Base-by-base conservation (phyloP, 2,329 filamentous ascomycete species). In the Fusarium secorum region DNA sequence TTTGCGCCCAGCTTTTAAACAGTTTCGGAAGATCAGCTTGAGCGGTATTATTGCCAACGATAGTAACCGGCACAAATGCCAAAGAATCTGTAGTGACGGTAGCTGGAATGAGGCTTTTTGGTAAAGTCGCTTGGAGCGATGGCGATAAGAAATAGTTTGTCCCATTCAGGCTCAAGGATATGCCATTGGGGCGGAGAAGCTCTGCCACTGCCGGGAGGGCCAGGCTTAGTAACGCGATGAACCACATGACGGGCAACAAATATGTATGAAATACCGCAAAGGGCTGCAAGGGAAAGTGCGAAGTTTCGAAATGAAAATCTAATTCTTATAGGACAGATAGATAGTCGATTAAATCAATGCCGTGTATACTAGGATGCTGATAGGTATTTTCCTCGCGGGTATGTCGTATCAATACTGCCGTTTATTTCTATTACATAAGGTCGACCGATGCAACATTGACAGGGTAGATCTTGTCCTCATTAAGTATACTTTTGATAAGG, bases 221-320 rank as follows among this genome's bases (percentile, higher is more conserved):
- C 0, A 60, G 18, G 28, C 11, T 26, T 1, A 60, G 4, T 4
- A 30, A 8, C 7, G 14, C 13, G 2, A 33, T 2, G 2, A 46
- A 35, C 5, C 11, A 3, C 58, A 60, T 60, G 1, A 1, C 3
- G 2, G 5, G 22, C 14, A 28, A 28, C 1, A 13, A 28, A 11
- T 4, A n/a, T 13, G 2, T 20, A 3, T 9, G 1, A n/a, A 24
- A 9, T 11, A 15, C 18, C 5, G 13, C 13, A 11, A 11, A 8
- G 7, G 2, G 5, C 3, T 26, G 10, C 1, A 8, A 13, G 1
- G 1, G 10, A 26, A 38, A 3, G 0, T 8, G 18, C 2, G 3
- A 13, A 10, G 13, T 26, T 38, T 5, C 9, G 2, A n/a, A 26
- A 26, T 11, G 48, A 18, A 28, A n/a, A 2, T 9, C 7, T 0